Evolutionary conservation across 2,329 filamentous ascomycete species (phyloP).

Genomic region (Botrytis paeoniae): DNA sequence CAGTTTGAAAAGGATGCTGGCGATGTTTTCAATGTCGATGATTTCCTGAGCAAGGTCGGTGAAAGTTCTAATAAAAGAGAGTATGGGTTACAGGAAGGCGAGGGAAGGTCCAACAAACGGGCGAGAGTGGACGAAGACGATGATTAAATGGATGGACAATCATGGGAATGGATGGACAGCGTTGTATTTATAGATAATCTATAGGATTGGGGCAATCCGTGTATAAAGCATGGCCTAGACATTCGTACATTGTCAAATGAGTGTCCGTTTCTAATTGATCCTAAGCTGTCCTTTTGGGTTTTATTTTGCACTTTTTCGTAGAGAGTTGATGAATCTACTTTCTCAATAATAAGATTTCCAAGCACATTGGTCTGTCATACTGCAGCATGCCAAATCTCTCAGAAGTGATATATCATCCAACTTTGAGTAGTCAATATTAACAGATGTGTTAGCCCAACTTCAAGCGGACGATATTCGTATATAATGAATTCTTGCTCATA

Average conservation of each 20-base stretch:
- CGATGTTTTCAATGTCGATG: constrained; percentile 92
- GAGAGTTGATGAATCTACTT: neutral
- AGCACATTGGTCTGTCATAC: neutral
- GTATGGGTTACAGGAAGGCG: constrained; percentile 70
- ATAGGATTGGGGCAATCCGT: neutral
- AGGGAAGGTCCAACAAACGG: constrained; percentile 61
- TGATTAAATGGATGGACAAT: constrained; percentile 24
- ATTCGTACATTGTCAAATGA: neutral
- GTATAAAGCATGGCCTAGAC: neutral
- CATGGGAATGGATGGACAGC: neutral
- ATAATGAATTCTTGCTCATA: neutral
- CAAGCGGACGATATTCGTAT: neutral
- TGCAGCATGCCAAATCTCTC: neutral
- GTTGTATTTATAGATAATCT: neutral
- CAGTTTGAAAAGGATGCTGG: constrained; percentile 87
- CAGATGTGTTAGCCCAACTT: neutral
- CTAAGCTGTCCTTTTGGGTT: neutral
- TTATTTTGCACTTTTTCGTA: neutral
- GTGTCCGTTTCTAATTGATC: neutral
- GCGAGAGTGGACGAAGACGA: constrained; percentile 74
- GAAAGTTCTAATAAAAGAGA: constrained; percentile 66
- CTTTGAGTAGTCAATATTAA: neutral
- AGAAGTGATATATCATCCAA: neutral
- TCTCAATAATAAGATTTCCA: neutral
- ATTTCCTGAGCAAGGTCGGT: constrained; percentile 78